Base-by-base conservation (phyloP, 179 eudicot genomes). In the Camellia oleifera region DNA sequence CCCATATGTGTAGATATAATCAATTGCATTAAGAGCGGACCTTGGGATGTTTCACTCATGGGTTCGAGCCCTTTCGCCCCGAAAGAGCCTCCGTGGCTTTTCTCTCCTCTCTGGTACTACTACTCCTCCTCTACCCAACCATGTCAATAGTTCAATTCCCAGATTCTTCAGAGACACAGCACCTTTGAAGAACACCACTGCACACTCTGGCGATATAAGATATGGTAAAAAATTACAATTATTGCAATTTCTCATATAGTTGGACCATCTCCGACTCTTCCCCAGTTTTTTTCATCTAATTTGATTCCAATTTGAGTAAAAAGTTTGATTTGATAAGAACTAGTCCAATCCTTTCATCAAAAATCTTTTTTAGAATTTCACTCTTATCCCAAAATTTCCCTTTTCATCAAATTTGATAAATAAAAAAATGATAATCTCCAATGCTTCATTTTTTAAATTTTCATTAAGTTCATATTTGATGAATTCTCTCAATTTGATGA, bases 31-130 rank as follows among this genome's bases (percentile, higher is more conserved):
- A 68, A 15, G 4, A 17, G 1, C 65, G 13, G 18, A 18, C 40
- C 8, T 52, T 73, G 54, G 66, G 54, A 81, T 81, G 83, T 69
- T 20, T 61, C 20, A 67, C 45, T 76, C 61, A 42, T 69, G 79
- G 79, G 70, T 52, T 76, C 76, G 79, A 76, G 62, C 76, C 32
- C 69, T 48, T 46, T 76, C 18, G 12, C 17, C 71, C 79, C 76
- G 32, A 75, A 81, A 81, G 76, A 81, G 11, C 15, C 61, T 5
- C 60, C 7, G 53, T 80, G 45, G 75, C 69, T 69, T 46, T 60
- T 42, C 71, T 46, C n/a, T 69, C 5, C 62, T 44, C 14, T 50
- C 72, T 58, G 3, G 46, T 5, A 48, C 23, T 14, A 20, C 58
- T 46, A 4, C 65, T 66, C 14, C 58, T 46, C 2, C 65, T 66